A percentile compares a stretch with the other conserved stretches of the same genome.
These are phyloP conservation scores for Aspergillus ostianus DNA, from an alignment of 495 filamentous ascomycete genomes.

Conservation along the genomic window DNA sequence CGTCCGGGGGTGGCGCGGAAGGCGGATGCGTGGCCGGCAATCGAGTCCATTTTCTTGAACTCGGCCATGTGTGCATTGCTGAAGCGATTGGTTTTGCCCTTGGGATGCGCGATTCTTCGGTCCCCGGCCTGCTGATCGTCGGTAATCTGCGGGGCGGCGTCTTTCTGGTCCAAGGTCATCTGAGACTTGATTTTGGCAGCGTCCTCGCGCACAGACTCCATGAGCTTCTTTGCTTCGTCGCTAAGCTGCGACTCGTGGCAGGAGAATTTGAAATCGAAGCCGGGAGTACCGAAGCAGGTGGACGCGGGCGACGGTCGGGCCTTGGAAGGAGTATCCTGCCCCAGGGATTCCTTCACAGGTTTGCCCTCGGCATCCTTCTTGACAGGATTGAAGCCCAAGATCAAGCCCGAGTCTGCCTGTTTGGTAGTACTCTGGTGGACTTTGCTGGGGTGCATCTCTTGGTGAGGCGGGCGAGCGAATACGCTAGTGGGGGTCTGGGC, in stretches of 20 bases:
- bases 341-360: slow-evolving; percentile 27
- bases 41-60: slow-evolving; percentile 97
- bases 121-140: slow-evolving; percentile 33
- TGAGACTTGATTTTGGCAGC: slow-evolving; percentile 65
- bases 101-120: slow-evolving; percentile 75
- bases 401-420: slow-evolving; percentile 61
- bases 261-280: slow-evolving; percentile 72
- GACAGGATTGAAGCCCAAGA: slow-evolving; percentile 67
- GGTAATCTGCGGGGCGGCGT: slow-evolving; percentile 35
- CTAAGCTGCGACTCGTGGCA: slow-evolving; percentile 62
- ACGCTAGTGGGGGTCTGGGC: slow-evolving; percentile 52
- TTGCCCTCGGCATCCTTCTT: slow-evolving; percentile 44
- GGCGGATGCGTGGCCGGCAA: slow-evolving; percentile 76
- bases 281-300: slow-evolving; percentile 53
- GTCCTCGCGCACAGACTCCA: slow-evolving; percentile 71
- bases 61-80: slow-evolving; percentile 79
- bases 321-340: slow-evolving; percentile 46
- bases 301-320: slow-evolving; percentile 34
- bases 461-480: slow-evolving; percentile 48
- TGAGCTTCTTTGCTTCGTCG: slow-evolving; percentile 70
- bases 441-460: slow-evolving; percentile 80
- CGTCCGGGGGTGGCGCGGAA: slow-evolving; percentile 65
- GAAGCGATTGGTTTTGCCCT: slow-evolving; percentile 72
- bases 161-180: slow-evolving; percentile 54
- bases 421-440: slow-evolving; percentile 68